Evolutionary conservation across 192 early-diverging fungal species (phyloP).

Genomic region (Globomyces pollinis-pini): DNA sequence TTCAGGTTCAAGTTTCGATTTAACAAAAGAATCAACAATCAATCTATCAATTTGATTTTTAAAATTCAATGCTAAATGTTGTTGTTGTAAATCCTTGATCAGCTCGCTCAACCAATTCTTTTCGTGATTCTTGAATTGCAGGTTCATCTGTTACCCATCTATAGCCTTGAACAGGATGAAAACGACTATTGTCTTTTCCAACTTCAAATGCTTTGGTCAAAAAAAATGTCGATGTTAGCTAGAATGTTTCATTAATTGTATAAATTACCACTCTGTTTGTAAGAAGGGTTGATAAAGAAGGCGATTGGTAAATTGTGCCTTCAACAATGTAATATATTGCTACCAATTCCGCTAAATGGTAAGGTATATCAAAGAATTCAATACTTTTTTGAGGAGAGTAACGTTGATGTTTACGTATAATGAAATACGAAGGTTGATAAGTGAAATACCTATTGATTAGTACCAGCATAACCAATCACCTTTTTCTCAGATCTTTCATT

Average conservation of each 20-base stretch:
- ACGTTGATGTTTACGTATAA: slow-evolving; percentile 27
- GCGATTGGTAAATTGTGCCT: slow-evolving; percentile 47
- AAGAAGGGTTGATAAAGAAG: slow-evolving; percentile 28
- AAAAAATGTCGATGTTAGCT: slow-evolving; percentile 15
- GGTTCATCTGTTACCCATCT: slow-evolving; percentile 14
- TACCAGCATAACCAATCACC: no score
- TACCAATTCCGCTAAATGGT: slow-evolving; percentile 33
- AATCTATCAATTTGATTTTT: slow-evolving; percentile 1
- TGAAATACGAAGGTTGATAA: slow-evolving; percentile 24
- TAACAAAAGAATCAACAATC: neutral
- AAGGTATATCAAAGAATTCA: slow-evolving; percentile 1
- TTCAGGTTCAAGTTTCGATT: neutral
- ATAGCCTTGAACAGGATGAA: slow-evolving; percentile 19
- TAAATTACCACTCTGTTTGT: slow-evolving; percentile 35
- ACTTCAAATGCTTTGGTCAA: slow-evolving; percentile 19
- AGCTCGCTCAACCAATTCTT: slow-evolving; percentile 1
- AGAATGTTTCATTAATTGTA: neutral
- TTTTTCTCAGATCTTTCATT: no score
- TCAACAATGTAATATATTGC: slow-evolving; percentile 43
- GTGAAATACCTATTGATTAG: no score
- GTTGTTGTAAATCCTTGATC: neutral
- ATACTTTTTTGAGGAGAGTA: slow-evolving; percentile 24
- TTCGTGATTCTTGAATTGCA: neutral
- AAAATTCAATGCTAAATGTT: neutral
- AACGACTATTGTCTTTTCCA: neutral